Percentiles rank a stretch among this genome's conserved stretches.
Evolutionary conservation across 495 filamentous ascomycete genomes (phyloP).

Genomic region (Penicillium macrosclerotiorum): DNA sequence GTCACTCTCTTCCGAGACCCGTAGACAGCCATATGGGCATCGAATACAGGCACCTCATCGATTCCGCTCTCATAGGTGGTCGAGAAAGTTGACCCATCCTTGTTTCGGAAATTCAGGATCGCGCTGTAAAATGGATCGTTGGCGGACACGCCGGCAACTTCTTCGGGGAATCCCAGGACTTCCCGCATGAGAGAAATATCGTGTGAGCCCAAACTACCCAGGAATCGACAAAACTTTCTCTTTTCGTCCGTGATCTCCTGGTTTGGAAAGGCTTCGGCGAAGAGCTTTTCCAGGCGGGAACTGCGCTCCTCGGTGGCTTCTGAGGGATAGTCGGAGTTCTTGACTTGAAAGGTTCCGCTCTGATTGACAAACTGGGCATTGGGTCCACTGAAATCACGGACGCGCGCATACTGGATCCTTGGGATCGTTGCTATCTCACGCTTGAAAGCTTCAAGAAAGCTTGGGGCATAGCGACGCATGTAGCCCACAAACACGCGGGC

Average conservation of each 20-base stretch:
- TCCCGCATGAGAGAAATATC: constrained; percentile 52
- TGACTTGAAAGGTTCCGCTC: constrained; percentile 44
- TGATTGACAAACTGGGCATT: constrained; percentile 49
- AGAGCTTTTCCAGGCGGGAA: constrained; percentile 18
- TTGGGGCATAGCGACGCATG: constrained; percentile 50
- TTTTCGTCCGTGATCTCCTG: constrained; percentile 21
- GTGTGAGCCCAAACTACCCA: constrained; percentile 46
- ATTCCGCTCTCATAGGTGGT: constrained; percentile 24
- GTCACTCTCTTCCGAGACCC: constrained; percentile 34
- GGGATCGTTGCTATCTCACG: constrained; percentile 34
- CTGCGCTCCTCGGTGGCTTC: constrained; percentile 20
- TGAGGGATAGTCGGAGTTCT: constrained; percentile 27
- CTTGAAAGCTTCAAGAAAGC: constrained; percentile 40
- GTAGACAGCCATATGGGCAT: constrained; percentile 49
- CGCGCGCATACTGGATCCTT: constrained; percentile 44
- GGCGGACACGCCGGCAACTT: constrained; percentile 32
- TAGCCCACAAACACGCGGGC: constrained; percentile 49
- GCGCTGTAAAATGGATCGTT: constrained; percentile 36
- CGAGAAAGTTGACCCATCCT: constrained; percentile 15
- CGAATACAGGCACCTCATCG: constrained; percentile 33
- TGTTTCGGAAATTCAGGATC: constrained; percentile 27
- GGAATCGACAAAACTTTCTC: constrained; percentile 32
- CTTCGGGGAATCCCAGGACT: constrained; percentile 34
- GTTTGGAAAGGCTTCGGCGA: constrained; percentile 23
- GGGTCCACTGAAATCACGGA: constrained; percentile 46